A percentile compares a stretch with the other conserved stretches of the same genome.
Evolutionary conservation across 768 basidiomycete species (phyloP).

Genomic region (Mycena leptocephala): DNA sequence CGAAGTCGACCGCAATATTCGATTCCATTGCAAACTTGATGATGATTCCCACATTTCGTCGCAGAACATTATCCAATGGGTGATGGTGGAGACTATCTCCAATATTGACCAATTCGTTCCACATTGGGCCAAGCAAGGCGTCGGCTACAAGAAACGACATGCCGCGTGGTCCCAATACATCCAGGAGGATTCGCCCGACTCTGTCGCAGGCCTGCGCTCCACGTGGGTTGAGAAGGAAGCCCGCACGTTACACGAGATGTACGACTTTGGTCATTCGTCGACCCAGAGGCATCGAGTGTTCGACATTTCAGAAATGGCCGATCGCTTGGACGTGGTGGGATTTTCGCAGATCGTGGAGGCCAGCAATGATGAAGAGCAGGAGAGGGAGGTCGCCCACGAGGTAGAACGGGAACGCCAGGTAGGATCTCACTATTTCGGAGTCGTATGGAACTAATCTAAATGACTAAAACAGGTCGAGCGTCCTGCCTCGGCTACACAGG

Average conservation of each 20-base stretch:
- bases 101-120: slow-evolving; percentile 4
- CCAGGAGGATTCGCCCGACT: background rate
- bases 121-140: slow-evolving; percentile 9
- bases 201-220: background rate
- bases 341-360: slow-evolving; percentile 34
- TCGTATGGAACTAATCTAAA: background rate
- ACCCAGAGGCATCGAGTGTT: slow-evolving; percentile 17
- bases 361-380: slow-evolving; percentile 64
- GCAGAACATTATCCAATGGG: slow-evolving; percentile 60
- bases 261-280: background rate
- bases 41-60: slow-evolving; percentile 17
- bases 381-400: slow-evolving; percentile 63
- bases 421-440: background rate
- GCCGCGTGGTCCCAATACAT: background rate
- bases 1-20: slow-evolving; percentile 56
- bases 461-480: slow-evolving; percentile 49
- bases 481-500: slow-evolving; percentile 48
- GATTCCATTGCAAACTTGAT: slow-evolving; percentile 20
- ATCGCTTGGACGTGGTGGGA: slow-evolving; percentile 49
- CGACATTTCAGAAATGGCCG: slow-evolving; percentile 37
- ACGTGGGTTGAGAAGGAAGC: background rate
- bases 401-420: slow-evolving; percentile 54
- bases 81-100: slow-evolving; percentile 44
- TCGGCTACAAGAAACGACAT: background rate
- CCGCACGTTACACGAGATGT: background rate